phyloP scores from a whole-genome alignment of 192 early-diverging fungal genomes.

The Pilaira anomala region DNA sequence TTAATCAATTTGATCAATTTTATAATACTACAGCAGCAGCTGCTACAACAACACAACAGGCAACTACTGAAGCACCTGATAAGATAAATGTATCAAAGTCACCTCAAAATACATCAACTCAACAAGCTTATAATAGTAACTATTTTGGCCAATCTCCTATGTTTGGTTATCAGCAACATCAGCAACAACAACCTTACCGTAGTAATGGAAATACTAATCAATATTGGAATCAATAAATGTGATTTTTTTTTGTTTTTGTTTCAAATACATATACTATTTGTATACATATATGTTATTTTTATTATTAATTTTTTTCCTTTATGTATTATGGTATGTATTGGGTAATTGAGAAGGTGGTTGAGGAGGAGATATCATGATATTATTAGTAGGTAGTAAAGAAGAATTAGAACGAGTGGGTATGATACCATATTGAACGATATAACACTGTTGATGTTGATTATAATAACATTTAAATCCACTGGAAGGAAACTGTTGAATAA shows the following conservation, averaged over 20 bases:
- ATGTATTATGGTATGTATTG: background rate
- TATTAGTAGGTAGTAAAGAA: background rate
- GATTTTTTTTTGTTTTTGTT: background rate
- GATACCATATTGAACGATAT: background rate
- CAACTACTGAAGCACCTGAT: conserved; percentile 34
- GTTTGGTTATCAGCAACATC: conserved; percentile 31
- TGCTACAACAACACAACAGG: conserved; percentile 8
- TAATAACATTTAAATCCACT: conserved; percentile 32
- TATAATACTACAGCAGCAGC: conserved; percentile 24
- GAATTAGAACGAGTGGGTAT: background rate
- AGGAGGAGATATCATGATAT: background rate
- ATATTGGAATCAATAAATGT: conserved; percentile 35
- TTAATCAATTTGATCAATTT: no score
- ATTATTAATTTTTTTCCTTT: background rate
- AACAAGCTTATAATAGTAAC: conserved; percentile 18
- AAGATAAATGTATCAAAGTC: conserved; percentile 12
- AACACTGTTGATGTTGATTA: conserved; percentile 29
- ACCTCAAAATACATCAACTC: conserved; percentile 35
- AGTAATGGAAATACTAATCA: conserved; percentile 16
- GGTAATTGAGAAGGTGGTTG: background rate
- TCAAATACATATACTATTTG: background rate
- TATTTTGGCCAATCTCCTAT: background rate
- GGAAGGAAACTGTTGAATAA: background rate
- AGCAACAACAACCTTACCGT: conserved; percentile 28
- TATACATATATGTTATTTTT: background rate